Conservation (phyloP, 768 basidiomycete genomes). For the Amanita rimosa region DNA sequence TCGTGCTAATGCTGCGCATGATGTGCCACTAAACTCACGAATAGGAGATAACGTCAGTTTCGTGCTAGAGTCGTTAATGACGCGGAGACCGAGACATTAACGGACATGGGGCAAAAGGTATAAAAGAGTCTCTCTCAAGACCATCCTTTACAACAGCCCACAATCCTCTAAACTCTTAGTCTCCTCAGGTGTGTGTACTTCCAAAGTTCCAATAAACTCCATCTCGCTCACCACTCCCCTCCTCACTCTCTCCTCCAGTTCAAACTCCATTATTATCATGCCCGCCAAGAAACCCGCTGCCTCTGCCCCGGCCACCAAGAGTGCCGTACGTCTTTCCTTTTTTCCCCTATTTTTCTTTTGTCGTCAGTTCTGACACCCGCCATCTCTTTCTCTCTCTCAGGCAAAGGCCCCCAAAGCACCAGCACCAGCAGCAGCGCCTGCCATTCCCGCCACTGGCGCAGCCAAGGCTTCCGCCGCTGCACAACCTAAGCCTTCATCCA, state of each 20-base stretch:
- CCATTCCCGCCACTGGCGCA: background rate
- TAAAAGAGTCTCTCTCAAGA: background rate
- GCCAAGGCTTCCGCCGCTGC: background rate
- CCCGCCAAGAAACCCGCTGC: slow-evolving; percentile 3
- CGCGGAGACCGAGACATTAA: background rate
- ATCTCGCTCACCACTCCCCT: background rate
- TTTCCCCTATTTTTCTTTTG: background rate
- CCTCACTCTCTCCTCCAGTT: too few relatives aligned
- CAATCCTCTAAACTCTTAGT: background rate
- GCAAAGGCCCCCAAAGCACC: background rate
- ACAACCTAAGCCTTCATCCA: background rate
- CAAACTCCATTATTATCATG: background rate
- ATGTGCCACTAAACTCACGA: slow-evolving; percentile 2
- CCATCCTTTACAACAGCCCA: background rate
- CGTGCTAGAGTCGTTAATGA: background rate
- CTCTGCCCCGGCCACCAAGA: background rate
- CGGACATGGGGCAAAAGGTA: background rate
- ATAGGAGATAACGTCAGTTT: background rate
- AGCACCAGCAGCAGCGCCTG: background rate
- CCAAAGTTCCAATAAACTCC: too few relatives aligned
- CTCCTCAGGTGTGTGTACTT: background rate
- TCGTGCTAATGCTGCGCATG: background rate
- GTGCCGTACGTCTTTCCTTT: background rate
- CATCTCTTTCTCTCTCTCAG: too few relatives aligned
- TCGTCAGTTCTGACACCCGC: background rate